Evolutionary conservation across 2,329 filamentous ascomycete genomes (phyloP).

Genomic region (Diplodia corticola): DNA sequence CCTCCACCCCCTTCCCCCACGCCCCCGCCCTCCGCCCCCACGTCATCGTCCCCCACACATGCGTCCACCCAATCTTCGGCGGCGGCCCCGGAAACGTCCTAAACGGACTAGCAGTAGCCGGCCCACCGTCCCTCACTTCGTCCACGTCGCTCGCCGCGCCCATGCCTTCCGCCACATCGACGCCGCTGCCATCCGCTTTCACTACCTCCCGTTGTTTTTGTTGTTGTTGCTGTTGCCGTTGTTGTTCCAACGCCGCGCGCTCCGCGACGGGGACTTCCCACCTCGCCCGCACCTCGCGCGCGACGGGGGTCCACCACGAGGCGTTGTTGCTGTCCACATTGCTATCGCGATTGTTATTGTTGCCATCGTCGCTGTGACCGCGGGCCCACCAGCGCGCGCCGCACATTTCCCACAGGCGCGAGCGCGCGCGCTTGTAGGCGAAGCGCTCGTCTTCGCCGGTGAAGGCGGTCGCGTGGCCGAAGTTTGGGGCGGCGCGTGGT

Average conservation of each 20-base stretch:
- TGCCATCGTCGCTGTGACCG: too few relatives aligned
- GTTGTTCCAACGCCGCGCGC: not conserved
- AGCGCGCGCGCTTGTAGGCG: constrained; percentile 74
- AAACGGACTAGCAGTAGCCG: constrained; percentile 52
- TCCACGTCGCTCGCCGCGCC: constrained; percentile 29
- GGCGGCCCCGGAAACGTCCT: constrained; percentile 47
- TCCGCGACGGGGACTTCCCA: constrained; percentile 57
- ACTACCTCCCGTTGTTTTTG: not conserved
- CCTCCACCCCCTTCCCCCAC: constrained; percentile 55
- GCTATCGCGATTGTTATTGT: too few relatives aligned
- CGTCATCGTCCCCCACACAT: constrained; percentile 55
- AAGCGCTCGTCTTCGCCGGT: constrained; percentile 82
- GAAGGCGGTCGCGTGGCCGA: constrained; percentile 66
- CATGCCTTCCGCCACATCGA: too few relatives aligned
- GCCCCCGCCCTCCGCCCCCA: constrained; percentile 56
- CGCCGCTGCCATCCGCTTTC: too few relatives aligned
- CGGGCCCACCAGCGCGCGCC: constrained; percentile 70
- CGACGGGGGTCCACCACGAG: constrained; percentile 69
- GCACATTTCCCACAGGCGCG: constrained; percentile 81
- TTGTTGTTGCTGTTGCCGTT: too few relatives aligned
- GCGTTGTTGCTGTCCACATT: too few relatives aligned
- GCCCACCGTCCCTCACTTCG: constrained; percentile 37
- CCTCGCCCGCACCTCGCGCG: constrained; percentile 58
- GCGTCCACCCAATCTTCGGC: constrained; percentile 53
- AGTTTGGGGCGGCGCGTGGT: constrained; percentile 56